Evolutionary conservation across 768 basidiomycete genomes (phyloP).

Genomic region (Solioccasus polychromus): DNA sequence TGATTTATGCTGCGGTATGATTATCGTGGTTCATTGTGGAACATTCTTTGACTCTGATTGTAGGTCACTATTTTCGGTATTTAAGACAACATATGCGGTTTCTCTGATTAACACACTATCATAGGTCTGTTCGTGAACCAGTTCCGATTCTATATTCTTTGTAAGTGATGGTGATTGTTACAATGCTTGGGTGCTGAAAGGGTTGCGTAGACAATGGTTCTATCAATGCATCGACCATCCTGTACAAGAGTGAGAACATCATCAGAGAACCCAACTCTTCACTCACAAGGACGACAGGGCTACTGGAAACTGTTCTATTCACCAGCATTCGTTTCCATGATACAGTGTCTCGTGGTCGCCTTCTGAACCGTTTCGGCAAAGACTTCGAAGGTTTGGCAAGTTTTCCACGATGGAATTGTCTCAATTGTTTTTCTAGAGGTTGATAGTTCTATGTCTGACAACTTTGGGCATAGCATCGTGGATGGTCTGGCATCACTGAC

Average conservation of each 20-base stretch:
- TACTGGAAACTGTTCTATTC: constrained; percentile 80
- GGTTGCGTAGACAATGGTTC: constrained; percentile 58
- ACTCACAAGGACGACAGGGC: constrained; percentile 32
- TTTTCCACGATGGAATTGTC: neutral
- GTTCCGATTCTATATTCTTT: constrained; percentile 69
- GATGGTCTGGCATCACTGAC: constrained; percentile 66
- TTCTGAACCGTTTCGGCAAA: constrained; percentile 84
- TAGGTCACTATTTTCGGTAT: constrained; percentile 39
- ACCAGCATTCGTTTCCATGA: constrained; percentile 93
- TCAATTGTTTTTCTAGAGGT: constrained; percentile 51
- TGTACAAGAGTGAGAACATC: constrained; percentile 58
- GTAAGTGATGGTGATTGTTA: constrained; percentile 35
- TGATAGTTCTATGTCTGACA: constrained; percentile 79
- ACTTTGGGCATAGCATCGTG: constrained; percentile 77
- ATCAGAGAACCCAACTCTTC: neutral
- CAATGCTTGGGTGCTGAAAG: constrained; percentile 4
- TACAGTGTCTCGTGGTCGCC: constrained; percentile 80
- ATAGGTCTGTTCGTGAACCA: constrained; percentile 57
- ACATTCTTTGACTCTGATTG: constrained; percentile 19
- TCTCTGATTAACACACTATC: constrained; percentile 14
- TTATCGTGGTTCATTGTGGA: neutral
- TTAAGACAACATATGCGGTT: neutral
- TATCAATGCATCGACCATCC: constrained; percentile 73
- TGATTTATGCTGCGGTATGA: constrained; percentile 64
- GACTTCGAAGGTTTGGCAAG: constrained; percentile 74